Evolutionary conservation across 345 rosid species (phyloP), one percentile per base, ranked within the genome.

Genomic region (Cochlearia excelsa): DNA sequence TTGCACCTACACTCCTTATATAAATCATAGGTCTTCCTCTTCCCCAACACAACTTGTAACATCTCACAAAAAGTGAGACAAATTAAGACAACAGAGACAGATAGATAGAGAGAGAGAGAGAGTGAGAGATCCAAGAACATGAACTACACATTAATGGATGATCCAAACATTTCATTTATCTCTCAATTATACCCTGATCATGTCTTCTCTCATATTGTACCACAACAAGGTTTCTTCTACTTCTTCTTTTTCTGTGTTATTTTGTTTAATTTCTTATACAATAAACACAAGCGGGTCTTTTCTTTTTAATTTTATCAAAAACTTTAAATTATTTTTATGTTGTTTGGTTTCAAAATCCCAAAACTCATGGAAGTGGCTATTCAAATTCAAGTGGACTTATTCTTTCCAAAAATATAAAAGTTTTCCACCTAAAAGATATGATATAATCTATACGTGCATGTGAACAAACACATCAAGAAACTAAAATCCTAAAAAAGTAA

Each of bases 131-230:
- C 48, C 51, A 53, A 56, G 60, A 43, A 56, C 29, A 69, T 54
- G 79, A 75, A 47, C 60, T 51, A 53, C 35, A 51, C 69, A 23
- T 62, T 37, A 34, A 3, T 70, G 38, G 82, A 66, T 52, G 68
- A 77, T 30, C 84, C 85, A 41, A 77, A 72, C 40, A 68, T 80
- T 79, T 72, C 59, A 4, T 74, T 83, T 50, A 67, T 83, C 68
- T 80, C 90, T 47, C 90, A 87, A 30, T 43, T 84, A 41, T 86
- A 82, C 74, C 79, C 83, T 9, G 77, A n/a, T n/a, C n/a, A 55
- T 29, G 74, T 67, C 26, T 81, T 67, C 71, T 11, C 83, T 7
- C 81, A 71, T 57, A 69, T 81, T 26, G 74, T 65, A 41, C 78
- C 88, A 9, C 79, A 77, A 26, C 81, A 74, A 78, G 96, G 96